A percentile compares a stretch with the other conserved stretches of the same genome.
Conservation (phyloP, 176 grass and related monocot genomes). For the barley (Hordeum vulgare) region MorexV3_pseudomolecules_assembly NC_058521.1:11795540-11796039, state of each 20-base stretch:
- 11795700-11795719: not conserved
- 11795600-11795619: slow-evolving; percentile 59
- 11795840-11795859: not conserved
- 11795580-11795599: slow-evolving; percentile 67
- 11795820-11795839: not conserved
- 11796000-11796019: slow-evolving; percentile 44
- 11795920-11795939: slow-evolving; percentile 77
- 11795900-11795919: slow-evolving; percentile 79
- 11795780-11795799: not conserved
- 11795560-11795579: slow-evolving; percentile 78
- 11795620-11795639: not conserved
- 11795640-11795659: not conserved
- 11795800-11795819: not conserved
- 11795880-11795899: slow-evolving; percentile 65
- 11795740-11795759: not conserved
- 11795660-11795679: not conserved
- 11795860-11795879: not conserved
- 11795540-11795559: slow-evolving; percentile 93
- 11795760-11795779: not conserved
- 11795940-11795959: slow-evolving; percentile 49
- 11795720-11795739: not conserved
- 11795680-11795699: not conserved
- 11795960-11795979: slow-evolving; percentile 58
- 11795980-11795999: slow-evolving; percentile 70
- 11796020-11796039: slow-evolving; percentile 78